phyloP scores from a whole-genome alignment of 192 early-diverging fungal genomes.

The Chytriomyces sp. region DNA sequence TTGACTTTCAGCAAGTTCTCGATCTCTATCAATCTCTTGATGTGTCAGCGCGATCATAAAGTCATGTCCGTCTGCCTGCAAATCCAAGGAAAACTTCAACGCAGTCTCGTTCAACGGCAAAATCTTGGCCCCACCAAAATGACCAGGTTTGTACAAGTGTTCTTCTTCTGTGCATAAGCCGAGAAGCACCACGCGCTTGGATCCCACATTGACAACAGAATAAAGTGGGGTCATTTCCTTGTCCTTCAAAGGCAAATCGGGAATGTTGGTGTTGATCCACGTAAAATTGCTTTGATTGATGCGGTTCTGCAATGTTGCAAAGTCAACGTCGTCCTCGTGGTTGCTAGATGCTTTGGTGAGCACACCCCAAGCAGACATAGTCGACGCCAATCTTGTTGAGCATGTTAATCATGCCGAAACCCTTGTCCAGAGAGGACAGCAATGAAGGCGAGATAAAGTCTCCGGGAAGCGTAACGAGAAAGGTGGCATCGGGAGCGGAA shows the following conservation, averaged over 20 bases:
- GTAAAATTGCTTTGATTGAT: not conserved
- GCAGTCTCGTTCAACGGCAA: constrained; percentile 16
- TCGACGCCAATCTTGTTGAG: constrained; percentile 22
- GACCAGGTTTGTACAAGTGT: constrained; percentile 15
- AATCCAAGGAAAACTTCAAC: not conserved
- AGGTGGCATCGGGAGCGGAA: not conserved
- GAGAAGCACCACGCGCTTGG: constrained; percentile 8
- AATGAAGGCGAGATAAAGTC: constrained; percentile 22
- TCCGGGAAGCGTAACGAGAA: not conserved
- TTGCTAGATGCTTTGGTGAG: not conserved
- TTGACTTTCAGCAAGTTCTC: constrained; percentile 5
- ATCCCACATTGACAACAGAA: not conserved
- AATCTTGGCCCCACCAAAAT: constrained; percentile 19
- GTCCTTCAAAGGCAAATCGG: not conserved
- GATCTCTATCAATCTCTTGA: constrained; percentile 9
- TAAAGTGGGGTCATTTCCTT: not conserved
- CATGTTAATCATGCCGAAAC: constrained; percentile 21
- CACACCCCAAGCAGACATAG: constrained; percentile 26
- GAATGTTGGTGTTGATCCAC: constrained; percentile 24
- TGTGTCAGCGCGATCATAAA: constrained; percentile 16
- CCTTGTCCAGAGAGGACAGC: constrained; percentile 8
- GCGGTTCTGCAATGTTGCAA: not conserved
- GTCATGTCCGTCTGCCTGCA: not conserved
- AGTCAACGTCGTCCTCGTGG: constrained; percentile 25
- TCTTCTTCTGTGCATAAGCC: constrained; percentile 20